Evolutionary conservation across 441 rosid genomes (phyloP), one percentile per base, ranked within the genome.

Genomic region (Bocquillonia castaneifolia): DNA sequence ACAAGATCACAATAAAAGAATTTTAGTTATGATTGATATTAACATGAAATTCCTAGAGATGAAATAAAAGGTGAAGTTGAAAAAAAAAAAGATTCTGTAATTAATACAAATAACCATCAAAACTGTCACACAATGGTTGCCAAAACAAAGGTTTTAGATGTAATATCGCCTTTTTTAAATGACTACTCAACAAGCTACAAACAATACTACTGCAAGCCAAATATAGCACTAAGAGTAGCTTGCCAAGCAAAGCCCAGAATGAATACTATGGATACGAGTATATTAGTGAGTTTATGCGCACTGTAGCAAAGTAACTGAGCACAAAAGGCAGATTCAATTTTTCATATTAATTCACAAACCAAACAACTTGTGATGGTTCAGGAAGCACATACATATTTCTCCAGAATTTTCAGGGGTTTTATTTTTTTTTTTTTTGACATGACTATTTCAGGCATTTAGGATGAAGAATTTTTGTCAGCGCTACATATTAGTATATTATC

Each of bases 1-100:
- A 74, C 47, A 57, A 36, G 74, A 57, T 50, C 10, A 20, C 26
- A 50, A 13, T 9, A 20, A n/a, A 47, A 3, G 22, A 47, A 47
- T 5, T 47, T 47, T 17, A 47, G 3, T 17, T 18, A 3, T 47
- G 51, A 36, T 36, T 10, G 4, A 36, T 36, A 36, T 37, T 7
- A 28, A 31, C 3, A 22, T 37, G 31, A 37, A 51, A 25, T 60
- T 17, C 31, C 55, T 28, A 62, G 10, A 32, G 23, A 53, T 4
- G 14, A 55, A 36, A 57, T 45, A 23, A 58, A 57, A 28, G 40
- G 23, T 17, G 8, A 25, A 68, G 18, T 17, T 13, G 10, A 62
- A 59, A 5, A 59, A 20, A 22, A 3, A 13, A 6, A 59, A 37
- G n/a, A 37, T 4, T 14, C 22, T 28, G 22, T n/a, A 40, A 20